Evolutionary conservation across 495 filamentous ascomycete genomes (phyloP), one percentile per base, ranked within the genome.

Genomic region (Daldinia caldariorum): DNA sequence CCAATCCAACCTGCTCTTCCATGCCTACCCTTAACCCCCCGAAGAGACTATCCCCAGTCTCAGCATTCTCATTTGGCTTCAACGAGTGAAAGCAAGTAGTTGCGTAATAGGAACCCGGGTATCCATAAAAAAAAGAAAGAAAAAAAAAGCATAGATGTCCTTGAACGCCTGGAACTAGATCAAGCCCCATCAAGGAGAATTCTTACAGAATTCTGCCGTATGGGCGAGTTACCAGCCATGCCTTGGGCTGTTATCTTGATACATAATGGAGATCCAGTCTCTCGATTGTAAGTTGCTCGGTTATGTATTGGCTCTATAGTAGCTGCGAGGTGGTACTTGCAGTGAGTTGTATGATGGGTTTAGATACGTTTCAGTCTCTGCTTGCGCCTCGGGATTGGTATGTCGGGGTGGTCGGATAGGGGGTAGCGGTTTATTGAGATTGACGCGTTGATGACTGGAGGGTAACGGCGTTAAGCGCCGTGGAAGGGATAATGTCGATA

Each of bases 211-310:
- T 66, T 16, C 43, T 1, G 10, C 20, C 29, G 29, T 58, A 34
- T 37, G 60, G 61, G 61, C 53, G 55, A 50, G 58, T 29, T 32
- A 34, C 32, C 26, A 47, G 39, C 34, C 26, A 60, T 56, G 56
- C 26, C 26, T 43, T 13, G 41, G 58, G 6, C 63, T 31, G n/a
- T 41, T 60, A 6, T 5, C 70, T 66, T 41, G 70, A 53, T 69
- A 73, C 66, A 70, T 70, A 14, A 73, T 66, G 16, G 69, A 59
- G 7, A 73, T 63, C 20, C 70, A 67, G 18, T 73, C 70, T 57
- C 29, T 56, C 14, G 61, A 29, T n/a, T 49, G 61, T 13, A 37
- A 50, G 37, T 13, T 56, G 6, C 43, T 47, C 4, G 43, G 55
- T 10, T 34, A 29, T 47, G 51, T 57, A 13, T 20, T 8, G 16